Evolutionary conservation across 805 yeast species (phyloP).

Genomic region (Metschnikowia hibisci): DNA sequence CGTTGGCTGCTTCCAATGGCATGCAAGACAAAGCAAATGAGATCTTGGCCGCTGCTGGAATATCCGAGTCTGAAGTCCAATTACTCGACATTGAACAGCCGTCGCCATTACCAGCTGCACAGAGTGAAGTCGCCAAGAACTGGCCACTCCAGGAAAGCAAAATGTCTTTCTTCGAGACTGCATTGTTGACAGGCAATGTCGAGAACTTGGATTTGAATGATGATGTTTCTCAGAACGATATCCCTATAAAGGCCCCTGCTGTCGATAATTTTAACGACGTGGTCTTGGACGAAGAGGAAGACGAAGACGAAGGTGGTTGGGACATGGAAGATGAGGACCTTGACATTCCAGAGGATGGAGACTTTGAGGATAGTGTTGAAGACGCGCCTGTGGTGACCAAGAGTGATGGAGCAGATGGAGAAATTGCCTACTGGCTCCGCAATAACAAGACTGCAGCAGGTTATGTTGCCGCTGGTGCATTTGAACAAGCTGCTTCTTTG

Average conservation of each 20-base stretch:
- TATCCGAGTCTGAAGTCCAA: slow-evolving; percentile 57
- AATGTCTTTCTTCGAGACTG: slow-evolving; percentile 80
- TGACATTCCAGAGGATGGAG: slow-evolving; percentile 48
- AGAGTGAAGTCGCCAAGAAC: slow-evolving; percentile 43
- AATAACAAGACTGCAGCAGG: slow-evolving; percentile 88
- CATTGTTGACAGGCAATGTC: slow-evolving; percentile 66
- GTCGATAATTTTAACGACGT: slow-evolving; percentile 18
- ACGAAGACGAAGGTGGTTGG: slow-evolving; percentile 73
- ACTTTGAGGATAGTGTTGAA: slow-evolving; percentile 25
- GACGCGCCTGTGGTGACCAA: slow-evolving; percentile 6
- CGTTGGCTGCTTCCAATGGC: slow-evolving; percentile 86
- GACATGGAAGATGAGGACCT: slow-evolving; percentile 77
- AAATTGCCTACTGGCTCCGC: slow-evolving; percentile 77
- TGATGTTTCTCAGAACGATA: slow-evolving; percentile 8
- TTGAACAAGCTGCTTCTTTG: slow-evolving; percentile 92
- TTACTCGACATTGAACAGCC: slow-evolving; percentile 52
- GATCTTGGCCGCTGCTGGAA: slow-evolving; percentile 66
- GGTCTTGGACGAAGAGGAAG: slow-evolving; percentile 28
- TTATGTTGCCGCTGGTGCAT: slow-evolving; percentile 93
- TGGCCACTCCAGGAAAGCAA: slow-evolving; percentile 83
- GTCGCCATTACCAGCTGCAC: slow-evolving; percentile 46
- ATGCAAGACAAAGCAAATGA: slow-evolving; percentile 69
- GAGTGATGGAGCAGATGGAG: slow-evolving; percentile 43
- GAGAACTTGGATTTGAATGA: slow-evolving; percentile 58
- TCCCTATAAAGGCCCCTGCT: neutral